Evolutionary conservation across 1,284 basidiomycete species (phyloP), one percentile per base, ranked within the genome.

Genomic region (Tetrapyrgos nigripes): DNA sequence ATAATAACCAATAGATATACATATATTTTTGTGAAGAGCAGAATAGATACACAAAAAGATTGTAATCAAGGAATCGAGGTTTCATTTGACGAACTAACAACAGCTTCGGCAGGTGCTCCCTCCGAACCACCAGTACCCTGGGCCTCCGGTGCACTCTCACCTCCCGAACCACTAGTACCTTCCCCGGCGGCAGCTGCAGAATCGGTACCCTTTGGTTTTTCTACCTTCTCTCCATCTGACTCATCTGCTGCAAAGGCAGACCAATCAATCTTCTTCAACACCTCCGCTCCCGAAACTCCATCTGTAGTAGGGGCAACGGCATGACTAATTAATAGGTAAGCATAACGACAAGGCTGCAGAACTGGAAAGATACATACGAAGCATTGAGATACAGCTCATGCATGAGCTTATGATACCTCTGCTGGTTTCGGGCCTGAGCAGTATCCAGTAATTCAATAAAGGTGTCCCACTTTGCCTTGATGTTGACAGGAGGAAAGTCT

Each of bases 381-480:
- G 53, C 23, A 2, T 55, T 48, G 0, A 47, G 29, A 31, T 55
- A 55, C 0, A 55, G n/a, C 28, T 47, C 19, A 48, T 55, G 53
- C 26, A 55, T 33, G 45, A 55, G 13, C 44, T 45, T 55, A 45
- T 55, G 53, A n/a, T 45, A 54, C 6, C 14, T 14, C 35, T 10
- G 17, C 6, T 8, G 10, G 27, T 31, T 47, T 28, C 10, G 26
- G 4, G 23, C 21, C 43, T 54, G 26, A 9, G 46, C 17, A 4
- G 5, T 31, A 3, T 43, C 19, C 0, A 54, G 52, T 5, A 54
- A 17, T 14, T 28, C 40, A 10, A 44, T 9, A 28, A 54, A 35
- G 1, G 24, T 29, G 13, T 3, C 6, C 24, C 26, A 54, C 31
- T 28, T 1, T 10, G 4, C 0, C 3, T 54, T 4, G 6, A 54